Evolutionary conservation across 1,284 basidiomycete species (phyloP).

Genomic region (Omphalotus olearius): DNA sequence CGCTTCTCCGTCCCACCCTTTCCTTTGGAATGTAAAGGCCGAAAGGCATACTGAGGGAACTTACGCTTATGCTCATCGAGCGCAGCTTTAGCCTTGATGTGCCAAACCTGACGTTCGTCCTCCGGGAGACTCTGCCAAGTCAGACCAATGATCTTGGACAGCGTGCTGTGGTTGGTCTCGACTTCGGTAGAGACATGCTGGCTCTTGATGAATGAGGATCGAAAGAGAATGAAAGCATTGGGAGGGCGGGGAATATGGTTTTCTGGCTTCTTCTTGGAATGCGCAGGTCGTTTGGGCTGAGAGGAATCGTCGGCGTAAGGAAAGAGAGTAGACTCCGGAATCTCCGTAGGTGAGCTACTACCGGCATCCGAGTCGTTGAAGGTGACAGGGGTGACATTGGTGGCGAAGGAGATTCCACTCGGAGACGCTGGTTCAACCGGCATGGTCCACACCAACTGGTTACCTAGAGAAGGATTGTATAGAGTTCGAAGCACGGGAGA

Average conservation of each 20-base stretch:
- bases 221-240: conserved; percentile 88
- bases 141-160: conserved; percentile 68
- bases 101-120: conserved; percentile 69
- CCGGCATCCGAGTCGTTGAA: conserved; percentile 40
- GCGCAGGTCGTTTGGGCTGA: conserved; percentile 22
- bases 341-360: conserved; percentile 26
- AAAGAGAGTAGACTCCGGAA: conserved; percentile 36
- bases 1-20: conserved; percentile 48
- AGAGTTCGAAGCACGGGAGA: conserved; percentile 9
- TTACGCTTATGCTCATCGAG: conserved; percentile 64
- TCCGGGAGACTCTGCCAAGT: conserved; percentile 71
- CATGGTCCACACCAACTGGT: conserved; percentile 48
- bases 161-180: conserved; percentile 77
- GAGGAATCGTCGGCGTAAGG: conserved; percentile 29
- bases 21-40: conserved; percentile 51
- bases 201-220: conserved; percentile 73
- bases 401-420: conserved; percentile 50
- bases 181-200: conserved; percentile 73
- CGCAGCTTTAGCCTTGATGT: conserved; percentile 58
- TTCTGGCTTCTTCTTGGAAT: conserved; percentile 63
- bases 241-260: conserved; percentile 83
- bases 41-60: conserved; percentile 70
- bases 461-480: conserved; percentile 22
- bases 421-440: conserved; percentile 40
- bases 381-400: conserved; percentile 56